Conservation (phyloP, 805 yeast genomes). For the Candida vaughaniae region DNA sequence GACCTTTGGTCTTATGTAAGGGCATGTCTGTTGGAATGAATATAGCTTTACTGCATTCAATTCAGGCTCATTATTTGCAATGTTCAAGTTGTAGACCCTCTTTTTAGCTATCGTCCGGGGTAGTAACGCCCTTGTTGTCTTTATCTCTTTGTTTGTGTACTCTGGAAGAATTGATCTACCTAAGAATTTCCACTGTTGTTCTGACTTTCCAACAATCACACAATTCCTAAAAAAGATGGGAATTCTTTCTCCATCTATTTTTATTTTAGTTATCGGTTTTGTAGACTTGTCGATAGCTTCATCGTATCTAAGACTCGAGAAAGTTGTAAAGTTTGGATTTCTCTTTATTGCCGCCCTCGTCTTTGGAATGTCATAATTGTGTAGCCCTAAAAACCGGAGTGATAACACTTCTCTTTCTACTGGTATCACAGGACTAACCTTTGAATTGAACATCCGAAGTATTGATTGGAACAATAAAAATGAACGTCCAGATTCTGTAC, state of each 20-base stretch:
- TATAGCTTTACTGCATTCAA: conserved; percentile 22
- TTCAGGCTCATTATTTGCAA: conserved; percentile 16
- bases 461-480: conserved; percentile 24
- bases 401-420: conserved; percentile 19
- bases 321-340: conserved; percentile 26
- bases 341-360: conserved; percentile 25
- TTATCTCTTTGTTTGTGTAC: conserved; percentile 18
- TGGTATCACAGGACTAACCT: conserved; percentile 2
- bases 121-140: conserved; percentile 14
- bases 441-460: conserved; percentile 19
- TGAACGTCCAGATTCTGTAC: conserved; percentile 26
- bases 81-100: conserved; percentile 19
- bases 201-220: conserved; percentile 28
- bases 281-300: conserved; percentile 19
- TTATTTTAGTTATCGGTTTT: conserved; percentile 16
- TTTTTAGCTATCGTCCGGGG: conserved; percentile 24
- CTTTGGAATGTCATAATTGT: conserved; percentile 23
- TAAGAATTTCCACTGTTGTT: conserved; percentile 33
- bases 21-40: conserved; percentile 29
- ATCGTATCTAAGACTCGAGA: conserved; percentile 23
- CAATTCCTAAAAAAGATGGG: conserved; percentile 21
- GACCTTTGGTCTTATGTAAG: conserved; percentile 17
- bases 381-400: conserved; percentile 21
- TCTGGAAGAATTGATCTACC: conserved; percentile 27
- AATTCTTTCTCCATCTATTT: conserved; percentile 13